These are phyloP conservation scores for Trypanosoma platydactyli DNA, from an alignment of 208 protist genomes.

Conservation along the genomic window DNA sequence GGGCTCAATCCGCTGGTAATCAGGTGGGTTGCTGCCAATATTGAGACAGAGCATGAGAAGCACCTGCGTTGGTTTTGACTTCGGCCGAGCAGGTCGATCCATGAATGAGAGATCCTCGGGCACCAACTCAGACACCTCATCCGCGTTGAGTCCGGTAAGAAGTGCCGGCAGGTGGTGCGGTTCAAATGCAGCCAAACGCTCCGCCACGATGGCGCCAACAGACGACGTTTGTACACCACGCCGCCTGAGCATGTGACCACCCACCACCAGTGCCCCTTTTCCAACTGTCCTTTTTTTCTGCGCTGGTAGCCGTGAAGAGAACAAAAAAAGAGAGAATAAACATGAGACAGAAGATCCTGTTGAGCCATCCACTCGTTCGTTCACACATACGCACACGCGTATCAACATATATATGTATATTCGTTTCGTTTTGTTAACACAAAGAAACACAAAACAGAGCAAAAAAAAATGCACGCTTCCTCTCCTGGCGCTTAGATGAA, in stretches of 20 bases:
- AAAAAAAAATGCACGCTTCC: too few species aligned
- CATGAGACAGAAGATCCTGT: too few species aligned
- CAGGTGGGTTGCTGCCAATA: conserved; percentile 98
- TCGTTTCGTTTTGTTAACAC: too few species aligned
- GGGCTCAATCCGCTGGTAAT: conserved; percentile 94
- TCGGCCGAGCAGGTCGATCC: conserved; percentile 26
- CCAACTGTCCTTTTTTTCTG: background rate
- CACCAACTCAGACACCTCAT: conserved; percentile 21
- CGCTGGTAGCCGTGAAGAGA: background rate
- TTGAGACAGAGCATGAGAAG: conserved; percentile 96
- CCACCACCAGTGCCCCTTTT: background rate
- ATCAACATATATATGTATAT: too few species aligned
- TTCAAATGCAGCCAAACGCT: conserved; percentile 67
- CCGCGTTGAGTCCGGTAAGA: conserved; percentile 39
- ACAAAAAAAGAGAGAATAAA: too few species aligned
- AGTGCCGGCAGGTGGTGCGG: conserved; percentile 65
- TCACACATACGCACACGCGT: too few species aligned
- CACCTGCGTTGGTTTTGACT: conserved; percentile 58
- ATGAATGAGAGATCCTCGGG: conserved; percentile 18
- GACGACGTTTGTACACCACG: conserved; percentile 10
- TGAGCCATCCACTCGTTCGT: too few species aligned
- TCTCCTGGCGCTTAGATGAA: too few species aligned
- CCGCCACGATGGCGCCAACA: conserved; percentile 45
- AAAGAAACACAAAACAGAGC: too few species aligned
- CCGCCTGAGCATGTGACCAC: conserved; percentile 24